A percentile compares a stretch with the other conserved stretches of the same genome.
phyloP scores from a whole-genome alignment of 23 red algal genomes.

The Gracilariopsis chorda region DNA sequence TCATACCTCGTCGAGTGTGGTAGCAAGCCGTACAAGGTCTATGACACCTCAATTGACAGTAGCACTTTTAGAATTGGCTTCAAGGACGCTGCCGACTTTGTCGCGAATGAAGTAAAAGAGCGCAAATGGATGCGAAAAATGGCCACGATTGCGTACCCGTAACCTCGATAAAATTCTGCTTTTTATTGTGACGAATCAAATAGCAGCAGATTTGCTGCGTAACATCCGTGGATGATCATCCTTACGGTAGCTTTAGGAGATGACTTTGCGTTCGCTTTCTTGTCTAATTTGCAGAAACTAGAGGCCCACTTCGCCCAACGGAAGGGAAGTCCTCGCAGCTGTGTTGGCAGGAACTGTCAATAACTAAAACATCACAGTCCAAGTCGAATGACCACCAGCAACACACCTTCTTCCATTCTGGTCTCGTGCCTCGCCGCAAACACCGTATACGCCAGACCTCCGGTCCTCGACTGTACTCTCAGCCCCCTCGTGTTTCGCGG shows the following conservation, averaged over 20 bases:
- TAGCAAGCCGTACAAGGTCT: constrained; percentile 22
- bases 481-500: background rate
- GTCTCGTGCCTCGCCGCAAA: background rate
- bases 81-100: constrained; percentile 36
- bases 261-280: no score
- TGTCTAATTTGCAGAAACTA: no score
- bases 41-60: background rate
- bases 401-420: background rate
- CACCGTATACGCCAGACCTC: background rate
- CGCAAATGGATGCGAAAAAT: constrained; percentile 44
- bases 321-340: no score
- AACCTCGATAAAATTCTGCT: no score
- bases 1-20: constrained; percentile 24
- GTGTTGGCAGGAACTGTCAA: no score
- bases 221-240: no score
- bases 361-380: background rate
- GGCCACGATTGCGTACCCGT: constrained; percentile 44
- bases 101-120: constrained; percentile 37
- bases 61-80: constrained; percentile 48
- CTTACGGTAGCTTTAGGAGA: no score
- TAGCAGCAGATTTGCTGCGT: no score
- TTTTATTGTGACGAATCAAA: no score
- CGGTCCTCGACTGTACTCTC: background rate
- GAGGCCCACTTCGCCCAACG: no score
- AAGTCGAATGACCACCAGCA: background rate